These are phyloP conservation scores for Solanum piurae DNA, from an alignment of 257 asterid species.

Conservation along the genomic window DNA sequence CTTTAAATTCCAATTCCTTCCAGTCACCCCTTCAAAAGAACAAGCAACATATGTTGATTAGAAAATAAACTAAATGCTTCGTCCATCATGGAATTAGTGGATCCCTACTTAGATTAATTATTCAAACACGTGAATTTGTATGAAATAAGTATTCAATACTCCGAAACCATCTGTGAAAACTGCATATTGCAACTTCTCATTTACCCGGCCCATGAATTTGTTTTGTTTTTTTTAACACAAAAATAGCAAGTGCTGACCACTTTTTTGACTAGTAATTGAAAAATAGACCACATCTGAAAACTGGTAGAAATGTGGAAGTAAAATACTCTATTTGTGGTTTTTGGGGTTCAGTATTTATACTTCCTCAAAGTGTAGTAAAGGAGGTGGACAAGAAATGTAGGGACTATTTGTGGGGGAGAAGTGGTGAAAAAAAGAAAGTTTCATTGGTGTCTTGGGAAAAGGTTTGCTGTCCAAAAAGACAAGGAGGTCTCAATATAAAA, in stretches of 20 bases:
- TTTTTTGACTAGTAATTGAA: neutral
- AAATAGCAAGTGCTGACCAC: neutral
- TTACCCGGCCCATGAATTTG: neutral
- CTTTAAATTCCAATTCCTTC: constrained; percentile 87
- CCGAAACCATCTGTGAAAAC: neutral
- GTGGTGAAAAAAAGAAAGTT: no score
- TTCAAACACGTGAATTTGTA: neutral
- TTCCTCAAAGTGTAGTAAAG: no score
- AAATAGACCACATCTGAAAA: neutral
- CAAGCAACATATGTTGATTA: neutral
- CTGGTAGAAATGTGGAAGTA: neutral
- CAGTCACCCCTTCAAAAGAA: constrained; percentile 72
- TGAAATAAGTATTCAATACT: neutral
- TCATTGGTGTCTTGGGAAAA: no score
- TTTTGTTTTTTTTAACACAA: neutral
- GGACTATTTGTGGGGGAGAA: no score
- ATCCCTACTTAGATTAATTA: neutral
- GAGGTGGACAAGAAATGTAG: no score
- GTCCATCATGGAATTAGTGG: neutral
- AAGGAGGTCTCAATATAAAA: no score
- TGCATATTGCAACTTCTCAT: neutral
- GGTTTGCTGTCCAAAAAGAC: no score
- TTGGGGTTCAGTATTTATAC: no score
- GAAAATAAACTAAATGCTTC: neutral
- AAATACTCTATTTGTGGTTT: no score